Evolutionary conservation across 345 rosid species (phyloP).

Genomic region (Aurinia saxatilis): DNA sequence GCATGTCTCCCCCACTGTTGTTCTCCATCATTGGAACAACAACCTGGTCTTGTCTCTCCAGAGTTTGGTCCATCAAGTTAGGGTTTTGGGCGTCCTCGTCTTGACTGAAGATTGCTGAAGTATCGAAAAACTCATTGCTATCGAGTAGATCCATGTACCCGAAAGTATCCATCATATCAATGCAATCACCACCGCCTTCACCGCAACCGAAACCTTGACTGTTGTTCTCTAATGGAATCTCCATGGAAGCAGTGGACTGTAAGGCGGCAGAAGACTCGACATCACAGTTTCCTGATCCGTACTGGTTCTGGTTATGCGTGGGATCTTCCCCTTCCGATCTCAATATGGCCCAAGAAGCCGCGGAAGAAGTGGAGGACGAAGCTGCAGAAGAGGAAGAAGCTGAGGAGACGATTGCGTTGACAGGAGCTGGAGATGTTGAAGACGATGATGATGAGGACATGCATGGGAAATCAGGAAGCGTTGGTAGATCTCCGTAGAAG

Average conservation of each 20-base stretch:
- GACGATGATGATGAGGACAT: conserved; percentile 96
- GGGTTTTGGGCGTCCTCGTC: conserved; percentile 31
- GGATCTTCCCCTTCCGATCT: conserved; percentile 55
- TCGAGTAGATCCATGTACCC: conserved; percentile 84
- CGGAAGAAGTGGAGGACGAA: conserved; percentile 52
- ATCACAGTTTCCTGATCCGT: conserved; percentile 20
- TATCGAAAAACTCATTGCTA: conserved; percentile 61
- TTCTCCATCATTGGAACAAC: conserved; percentile 21
- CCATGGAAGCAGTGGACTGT: conserved; percentile 79
- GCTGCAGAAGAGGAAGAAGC: conserved; percentile 54
- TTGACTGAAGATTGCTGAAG: conserved; percentile 52
- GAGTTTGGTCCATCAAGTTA: conserved; percentile 26
- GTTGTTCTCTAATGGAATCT: conserved; percentile 31
- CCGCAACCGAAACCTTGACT: conserved; percentile 31
- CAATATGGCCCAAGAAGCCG: conserved; percentile 76
- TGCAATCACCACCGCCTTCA: conserved; percentile 37
- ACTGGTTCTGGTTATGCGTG: conserved; percentile 8
- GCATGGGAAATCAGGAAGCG: conserved; percentile 84
- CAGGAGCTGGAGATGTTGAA: conserved; percentile 71
- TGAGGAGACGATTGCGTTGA: conserved; percentile 41
- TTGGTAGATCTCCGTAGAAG: conserved; percentile 60
- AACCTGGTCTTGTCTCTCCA: conserved; percentile 15
- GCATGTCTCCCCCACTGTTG: conserved; percentile 25
- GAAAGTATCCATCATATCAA: conserved; percentile 71
- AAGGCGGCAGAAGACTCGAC: conserved; percentile 32